Base-by-base conservation (phyloP, 23 red algal genomes). In the Chondrus crispus region DNA sequence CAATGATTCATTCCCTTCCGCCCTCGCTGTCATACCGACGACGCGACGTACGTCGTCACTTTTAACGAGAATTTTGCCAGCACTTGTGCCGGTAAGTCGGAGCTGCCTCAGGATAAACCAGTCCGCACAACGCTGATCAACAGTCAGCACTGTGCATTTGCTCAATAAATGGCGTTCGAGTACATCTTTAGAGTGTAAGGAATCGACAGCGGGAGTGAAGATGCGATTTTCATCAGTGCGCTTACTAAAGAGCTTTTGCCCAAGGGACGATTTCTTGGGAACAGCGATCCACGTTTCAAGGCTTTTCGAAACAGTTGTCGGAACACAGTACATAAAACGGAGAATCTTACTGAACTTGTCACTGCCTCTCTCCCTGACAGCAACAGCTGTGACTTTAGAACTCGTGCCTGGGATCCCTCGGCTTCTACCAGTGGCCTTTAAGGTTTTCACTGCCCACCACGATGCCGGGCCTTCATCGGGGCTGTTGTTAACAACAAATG, bases 201-300 rank as follows among this genome's bases (percentile, higher is more conserved):
- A 32, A 66, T 66, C 60, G 26, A 32, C 26, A 66, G 60, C 26
- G 35, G 60, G 26, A 13, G 18, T 32, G 35, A 66, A 7, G 35
- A 66, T 66, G 26, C 35, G 26, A 6, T 32, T 32, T 1, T 22
- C 7, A 66, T 66, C 60, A 32, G 26, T 32, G 9, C 60, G 26
- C n/a, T 66, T 66, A 0, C 60, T 32, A 22, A 22, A 66, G 18
- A 66, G 60, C 35, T 32, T 22, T 32, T 66, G 1, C 35, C 9
- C 35, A 32, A 66, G 26, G 35, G 60, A 32, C 26, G 26, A 22
- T 8, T 19, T 57, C 1, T 46, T 82, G 39, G 30, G 78, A 53
- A 60, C 78, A 24, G 45, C 78, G 24, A 82, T 57, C 78, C 78
- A 82, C 14, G 18, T 82, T 33, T 82, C 30, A 50, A 82, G 20